Base-by-base conservation (phyloP, 1,284 basidiomycete species). In the Apiotrichum mycotoxinovorans region DNA sequence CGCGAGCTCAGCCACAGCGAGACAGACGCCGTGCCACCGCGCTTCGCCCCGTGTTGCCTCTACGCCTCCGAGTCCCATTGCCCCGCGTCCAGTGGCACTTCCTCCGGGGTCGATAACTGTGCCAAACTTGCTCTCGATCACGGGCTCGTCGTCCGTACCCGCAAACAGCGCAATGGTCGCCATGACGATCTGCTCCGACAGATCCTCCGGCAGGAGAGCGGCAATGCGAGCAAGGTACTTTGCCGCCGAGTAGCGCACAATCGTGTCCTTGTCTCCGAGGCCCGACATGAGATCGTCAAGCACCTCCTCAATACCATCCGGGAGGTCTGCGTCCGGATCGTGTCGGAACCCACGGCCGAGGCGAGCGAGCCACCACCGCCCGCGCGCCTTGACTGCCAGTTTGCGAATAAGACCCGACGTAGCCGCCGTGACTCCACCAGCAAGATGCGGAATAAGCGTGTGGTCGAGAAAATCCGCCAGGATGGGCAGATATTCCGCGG, bases 11-110 rank as follows among this genome's bases (percentile, higher is more conserved):
- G 95, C 95, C 53, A 91, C 86, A 12, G 91, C 90, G 37, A 99
- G 82, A 67, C 88, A 93, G 4, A 91, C 88, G 8, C 96, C 96
- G 74, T 99, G 95, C 92, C 95, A 97, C 33, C 89, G 89, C 57
- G 83, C 81, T 75, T 98, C 94, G 14, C 88, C 83, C 35, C 88
- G 84, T 61, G 90, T 82, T 61, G 91, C 87, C 62, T 87, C 72
- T 1, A 59, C n/a, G 0, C 72, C 71, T 1, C 71, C 72, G 20
- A 74, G 67, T 83, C 53, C 88, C 71, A 66, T 69, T 17, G 63
- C 80, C 80, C 41, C 85, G 83, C 20, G 81, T 81, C 45, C 81
- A 72, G 50, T 83, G 83, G 66, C 89, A 83, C 56, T 92, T 81
- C 72, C 74, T 20, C 76, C 76, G 0, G 76, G 76, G 54, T 77